These are phyloP conservation scores for Dendrothele bispora DNA, from an alignment of 768 basidiomycete species.

Conservation along the genomic window DNA sequence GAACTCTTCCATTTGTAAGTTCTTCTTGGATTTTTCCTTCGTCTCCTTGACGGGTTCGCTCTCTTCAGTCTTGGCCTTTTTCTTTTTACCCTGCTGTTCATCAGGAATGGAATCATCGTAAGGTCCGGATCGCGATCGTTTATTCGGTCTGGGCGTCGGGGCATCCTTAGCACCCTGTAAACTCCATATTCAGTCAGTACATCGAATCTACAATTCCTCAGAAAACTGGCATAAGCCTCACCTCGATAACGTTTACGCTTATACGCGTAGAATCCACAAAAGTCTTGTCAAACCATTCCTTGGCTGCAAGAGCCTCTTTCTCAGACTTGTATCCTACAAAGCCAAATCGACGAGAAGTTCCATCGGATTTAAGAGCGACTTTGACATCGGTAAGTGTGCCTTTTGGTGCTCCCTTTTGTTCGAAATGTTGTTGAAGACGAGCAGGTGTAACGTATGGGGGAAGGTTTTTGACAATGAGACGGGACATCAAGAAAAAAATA, in stretches of 20 bases:
- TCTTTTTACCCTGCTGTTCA: slow-evolving; percentile 15
- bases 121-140: slow-evolving; percentile 58
- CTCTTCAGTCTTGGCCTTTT: slow-evolving; percentile 2
- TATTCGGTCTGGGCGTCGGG: slow-evolving; percentile 66
- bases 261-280: slow-evolving; percentile 83
- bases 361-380: slow-evolving; percentile 73
- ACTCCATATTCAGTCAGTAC: slow-evolving; percentile 6
- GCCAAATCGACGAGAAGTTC: slow-evolving; percentile 83
- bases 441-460: slow-evolving; percentile 67
- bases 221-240: slow-evolving; percentile 35
- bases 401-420: slow-evolving; percentile 54
- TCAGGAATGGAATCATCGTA: slow-evolving; percentile 21
- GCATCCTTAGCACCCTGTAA: slow-evolving; percentile 67
- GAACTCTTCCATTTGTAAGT: slow-evolving; percentile 61
- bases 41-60: slow-evolving; percentile 11
- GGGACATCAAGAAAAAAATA: slow-evolving; percentile 54
- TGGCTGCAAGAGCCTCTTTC: slow-evolving; percentile 70
- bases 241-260: slow-evolving; percentile 75
- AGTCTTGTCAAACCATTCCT: slow-evolving; percentile 82
- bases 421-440: slow-evolving; percentile 68
- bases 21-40: slow-evolving; percentile 24
- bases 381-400: slow-evolving; percentile 86
- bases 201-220: background rate
- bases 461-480: slow-evolving; percentile 81
- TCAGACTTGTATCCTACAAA: slow-evolving; percentile 90